Percentiles rank a stretch among this genome's conserved stretches.
These are phyloP conservation scores for Lipomyces japonicus DNA, from an alignment of 805 yeast genomes.

Conservation along the genomic window DNA sequence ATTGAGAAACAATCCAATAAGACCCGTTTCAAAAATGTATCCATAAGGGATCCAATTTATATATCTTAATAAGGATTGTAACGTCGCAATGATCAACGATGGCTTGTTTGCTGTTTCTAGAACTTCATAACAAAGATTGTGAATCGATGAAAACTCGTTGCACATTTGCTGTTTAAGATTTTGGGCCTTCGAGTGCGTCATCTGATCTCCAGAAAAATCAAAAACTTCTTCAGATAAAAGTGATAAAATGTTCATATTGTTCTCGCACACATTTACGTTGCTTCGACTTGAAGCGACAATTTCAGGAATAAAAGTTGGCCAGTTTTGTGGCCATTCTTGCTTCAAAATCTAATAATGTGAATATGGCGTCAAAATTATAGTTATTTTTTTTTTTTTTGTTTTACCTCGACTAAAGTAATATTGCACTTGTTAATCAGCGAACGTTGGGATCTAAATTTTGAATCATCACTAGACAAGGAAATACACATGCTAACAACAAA, in stretches of 20 bases:
- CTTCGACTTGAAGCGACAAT: constrained; percentile 78
- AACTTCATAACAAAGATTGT: constrained; percentile 88
- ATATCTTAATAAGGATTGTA: constrained; percentile 76
- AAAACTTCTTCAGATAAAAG: constrained; percentile 92
- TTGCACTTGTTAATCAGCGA: constrained; percentile 90
- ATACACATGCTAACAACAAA: constrained; percentile 92
- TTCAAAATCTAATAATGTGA: constrained; percentile 64
- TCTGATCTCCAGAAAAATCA: constrained; percentile 90
- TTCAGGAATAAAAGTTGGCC: constrained; percentile 97
- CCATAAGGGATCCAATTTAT: constrained; percentile 92
- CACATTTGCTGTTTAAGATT: constrained; percentile 78
- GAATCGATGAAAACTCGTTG: constrained; percentile 88
- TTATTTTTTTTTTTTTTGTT: neutral
- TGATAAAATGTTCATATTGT: constrained; percentile 89
- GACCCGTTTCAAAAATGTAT: constrained; percentile 82
- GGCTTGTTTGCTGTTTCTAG: constrained; percentile 85
- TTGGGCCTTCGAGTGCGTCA: constrained; percentile 93
- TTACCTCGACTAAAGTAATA: constrained; percentile 66
- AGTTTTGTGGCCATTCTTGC: constrained; percentile 98
- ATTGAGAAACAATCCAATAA: constrained; percentile 64
- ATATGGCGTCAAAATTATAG: neutral
- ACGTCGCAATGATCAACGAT: constrained; percentile 76
- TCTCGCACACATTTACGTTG: constrained; percentile 91
- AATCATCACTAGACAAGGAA: constrained; percentile 80
- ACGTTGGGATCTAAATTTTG: constrained; percentile 63